These are phyloP conservation scores for Globisporangium nunn DNA, from an alignment of 352 stramenopile genomes.

Conservation along the genomic window DNA sequence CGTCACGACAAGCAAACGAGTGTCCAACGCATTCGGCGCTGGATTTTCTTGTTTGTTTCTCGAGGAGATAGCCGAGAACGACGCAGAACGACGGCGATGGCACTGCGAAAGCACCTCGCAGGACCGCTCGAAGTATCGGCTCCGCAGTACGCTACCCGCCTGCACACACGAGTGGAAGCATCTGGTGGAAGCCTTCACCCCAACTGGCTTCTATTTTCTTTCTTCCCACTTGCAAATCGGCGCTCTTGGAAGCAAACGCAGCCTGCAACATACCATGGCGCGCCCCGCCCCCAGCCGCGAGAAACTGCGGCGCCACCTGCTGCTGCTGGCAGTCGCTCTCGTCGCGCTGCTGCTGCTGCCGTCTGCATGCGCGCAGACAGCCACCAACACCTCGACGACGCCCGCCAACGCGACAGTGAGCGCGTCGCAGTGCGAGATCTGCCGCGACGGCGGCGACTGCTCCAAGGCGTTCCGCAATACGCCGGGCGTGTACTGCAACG, in stretches of 20 bases:
- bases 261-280: neutral
- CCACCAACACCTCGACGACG: slow-evolving; percentile 1
- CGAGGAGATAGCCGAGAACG: neutral
- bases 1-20: too few relatives aligned
- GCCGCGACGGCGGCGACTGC: slow-evolving; percentile 35
- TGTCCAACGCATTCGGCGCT: neutral
- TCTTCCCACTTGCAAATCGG: too few relatives aligned
- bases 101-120: too few relatives aligned
- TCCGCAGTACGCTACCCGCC: too few relatives aligned
- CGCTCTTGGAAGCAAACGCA: too few relatives aligned
- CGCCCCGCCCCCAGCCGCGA: neutral
- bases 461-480: slow-evolving; percentile 30
- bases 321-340: neutral
- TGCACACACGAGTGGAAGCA: too few relatives aligned
- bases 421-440: slow-evolving; percentile 36
- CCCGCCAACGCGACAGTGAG: neutral
- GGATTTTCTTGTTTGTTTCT: neutral
- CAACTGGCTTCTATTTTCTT: too few relatives aligned
- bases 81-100: too few relatives aligned
- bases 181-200: too few relatives aligned
- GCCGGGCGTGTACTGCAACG: slow-evolving; percentile 41
- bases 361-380: neutral
- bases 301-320: neutral
- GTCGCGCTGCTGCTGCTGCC: neutral
- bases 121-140: too few relatives aligned